phyloP scores from a whole-genome alignment of 2,329 filamentous ascomycete genomes.

The Microcyclospora tardicrescens region DNA sequence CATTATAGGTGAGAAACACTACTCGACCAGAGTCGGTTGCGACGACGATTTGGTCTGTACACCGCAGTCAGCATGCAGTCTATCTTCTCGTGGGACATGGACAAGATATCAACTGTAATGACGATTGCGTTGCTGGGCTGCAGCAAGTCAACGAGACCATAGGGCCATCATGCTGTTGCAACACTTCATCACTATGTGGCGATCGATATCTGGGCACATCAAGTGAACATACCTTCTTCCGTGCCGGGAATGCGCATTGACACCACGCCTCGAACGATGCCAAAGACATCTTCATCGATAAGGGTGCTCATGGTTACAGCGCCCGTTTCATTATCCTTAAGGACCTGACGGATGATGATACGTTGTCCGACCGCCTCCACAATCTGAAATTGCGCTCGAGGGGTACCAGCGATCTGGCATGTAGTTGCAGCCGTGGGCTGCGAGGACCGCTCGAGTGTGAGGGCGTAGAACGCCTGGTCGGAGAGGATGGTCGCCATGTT shows the following conservation, averaged over 20 bases:
- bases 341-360: conserved; percentile 74
- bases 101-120: no score
- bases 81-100: no score
- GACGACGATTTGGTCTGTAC: conserved; percentile 81
- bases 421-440: conserved; percentile 81
- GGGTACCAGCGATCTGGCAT: conserved; percentile 66
- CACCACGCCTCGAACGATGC: conserved; percentile 80
- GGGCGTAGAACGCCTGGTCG: conserved; percentile 87
- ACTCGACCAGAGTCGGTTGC: conserved; percentile 93
- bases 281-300: conserved; percentile 87
- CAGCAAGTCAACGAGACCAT: no score
- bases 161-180: conserved; percentile 4
- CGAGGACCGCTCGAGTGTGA: conserved; percentile 88
- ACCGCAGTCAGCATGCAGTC: no score
- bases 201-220: conserved; percentile 11
- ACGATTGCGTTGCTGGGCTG: no score
- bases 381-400: conserved; percentile 86
- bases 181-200: conserved; percentile 33
- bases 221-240: conserved; percentile 58
- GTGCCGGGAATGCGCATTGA: conserved; percentile 87
- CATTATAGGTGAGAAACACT: conserved; percentile 82
- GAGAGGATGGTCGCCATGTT: conserved; percentile 93
- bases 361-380: conserved; percentile 84
- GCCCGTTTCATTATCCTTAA: conserved; percentile 36
- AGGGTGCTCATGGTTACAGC: conserved; percentile 78